Evolutionary conservation across 2,329 filamentous ascomycete species (phyloP).

Genomic region (Escovopsis sp.): DNA sequence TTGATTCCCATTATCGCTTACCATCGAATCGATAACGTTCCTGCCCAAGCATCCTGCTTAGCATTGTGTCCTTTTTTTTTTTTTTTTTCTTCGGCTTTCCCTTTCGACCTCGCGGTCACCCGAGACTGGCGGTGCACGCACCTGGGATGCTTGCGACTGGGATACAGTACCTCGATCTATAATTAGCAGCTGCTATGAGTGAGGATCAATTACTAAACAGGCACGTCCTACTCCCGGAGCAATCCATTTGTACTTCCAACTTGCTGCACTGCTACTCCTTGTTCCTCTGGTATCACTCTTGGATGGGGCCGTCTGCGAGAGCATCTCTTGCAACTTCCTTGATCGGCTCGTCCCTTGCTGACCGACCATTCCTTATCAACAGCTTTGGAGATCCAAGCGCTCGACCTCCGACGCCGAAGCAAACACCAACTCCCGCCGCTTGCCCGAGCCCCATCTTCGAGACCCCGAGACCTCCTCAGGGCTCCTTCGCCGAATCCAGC

Average conservation of each 20-base stretch:
- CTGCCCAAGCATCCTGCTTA: neutral
- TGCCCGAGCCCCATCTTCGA: constrained; percentile 43
- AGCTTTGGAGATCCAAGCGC: constrained; percentile 51
- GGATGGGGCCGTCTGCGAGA: too few relatives aligned
- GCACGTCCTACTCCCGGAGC: constrained; percentile 19
- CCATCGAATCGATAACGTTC: neutral
- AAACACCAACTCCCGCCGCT: constrained; percentile 38
- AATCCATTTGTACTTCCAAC: too few relatives aligned
- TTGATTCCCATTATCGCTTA: constrained; percentile 1
- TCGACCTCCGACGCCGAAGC: constrained; percentile 42
- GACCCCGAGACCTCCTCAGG: constrained; percentile 36
- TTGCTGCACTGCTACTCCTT: too few relatives aligned
- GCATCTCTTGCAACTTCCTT: neutral
- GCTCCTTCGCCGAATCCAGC: constrained; percentile 32
- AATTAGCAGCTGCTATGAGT: constrained; percentile 42
- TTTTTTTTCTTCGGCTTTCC: neutral
- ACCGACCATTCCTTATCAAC: constrained; percentile 12
- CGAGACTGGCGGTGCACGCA: constrained; percentile 5
- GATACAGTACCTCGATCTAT: constrained; percentile 5
- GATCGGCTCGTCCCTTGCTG: constrained; percentile 18
- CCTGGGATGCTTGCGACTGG: constrained; percentile 8
- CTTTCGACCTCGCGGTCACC: constrained; percentile 2
- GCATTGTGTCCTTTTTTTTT: neutral
- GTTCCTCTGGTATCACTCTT: neutral
- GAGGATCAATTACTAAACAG: constrained; percentile 42